Base-by-base conservation (phyloP, 2,329 filamentous ascomycete genomes). In the Xylariaceae sp. region DNA sequence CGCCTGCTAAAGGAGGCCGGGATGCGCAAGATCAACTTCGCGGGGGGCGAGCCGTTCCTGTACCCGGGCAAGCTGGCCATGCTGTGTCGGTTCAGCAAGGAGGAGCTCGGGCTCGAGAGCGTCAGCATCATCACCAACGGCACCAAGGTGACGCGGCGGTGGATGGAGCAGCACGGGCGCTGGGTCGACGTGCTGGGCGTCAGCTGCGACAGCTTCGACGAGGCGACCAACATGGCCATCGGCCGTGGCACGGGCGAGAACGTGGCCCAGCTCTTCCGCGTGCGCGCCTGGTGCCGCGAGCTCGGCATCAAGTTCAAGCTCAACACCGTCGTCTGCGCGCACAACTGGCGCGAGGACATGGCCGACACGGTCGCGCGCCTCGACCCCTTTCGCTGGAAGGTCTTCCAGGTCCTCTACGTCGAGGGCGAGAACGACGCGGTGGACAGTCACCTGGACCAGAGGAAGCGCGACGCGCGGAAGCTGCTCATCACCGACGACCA, bases 11-110 rank as follows among this genome's bases (percentile, higher is more conserved):
- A 63, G 36, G 47, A 66, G 1, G 71, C 69, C 3, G 73, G 72
- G 11, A 76, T 76, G 71, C 62, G 58, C 34, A 77, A 75, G 50
- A 59, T 76, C 51, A 76, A 76, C 52, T 70, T 76, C 45, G 71
- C 72, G 1, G 73, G 72, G 18, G 71, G 73, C 9, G 72, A 76
- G 44, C 71, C 73, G 0, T 73, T 76, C 46, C 63, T 77, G 7
- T 70, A 76, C 46, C 62, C 63, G 0, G 50, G 54, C 16, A 62
- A 65, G 36, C 56, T 75, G 1, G 61, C 62, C 17, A 54, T 65
- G 41, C 55, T 77, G 29, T 51, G 66, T 19, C 48, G 59, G 16
- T 76, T 63, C 52, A 67, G 66, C 59, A 77, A 77, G 46, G 55
- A 67, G 29, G 60, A 64, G 0, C 60, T 78, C 1, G 31, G 50